These are phyloP conservation scores for Penicillium tannophilum DNA, from an alignment of 495 filamentous ascomycete species.

Conservation along the genomic window DNA sequence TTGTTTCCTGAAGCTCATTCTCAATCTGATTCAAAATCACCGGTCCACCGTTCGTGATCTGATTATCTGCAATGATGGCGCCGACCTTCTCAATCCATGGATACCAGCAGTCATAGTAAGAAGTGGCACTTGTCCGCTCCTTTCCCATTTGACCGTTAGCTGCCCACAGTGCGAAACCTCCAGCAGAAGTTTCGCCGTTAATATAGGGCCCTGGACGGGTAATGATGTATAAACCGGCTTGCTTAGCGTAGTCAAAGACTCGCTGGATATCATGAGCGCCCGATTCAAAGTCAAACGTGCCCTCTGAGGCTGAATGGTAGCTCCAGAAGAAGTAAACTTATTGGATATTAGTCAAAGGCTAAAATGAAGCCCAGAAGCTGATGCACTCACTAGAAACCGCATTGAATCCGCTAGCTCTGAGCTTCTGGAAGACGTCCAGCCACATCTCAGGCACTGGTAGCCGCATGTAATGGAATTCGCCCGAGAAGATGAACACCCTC, in stretches of 20 bases:
- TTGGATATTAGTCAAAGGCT: neutral
- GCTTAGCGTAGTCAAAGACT: slow-evolving; percentile 57
- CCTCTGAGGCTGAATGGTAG: slow-evolving; percentile 53
- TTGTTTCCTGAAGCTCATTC: slow-evolving; percentile 53
- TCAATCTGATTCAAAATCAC: slow-evolving; percentile 57
- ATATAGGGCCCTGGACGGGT: slow-evolving; percentile 61
- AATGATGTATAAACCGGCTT: slow-evolving; percentile 60
- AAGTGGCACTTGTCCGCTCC: slow-evolving; percentile 42
- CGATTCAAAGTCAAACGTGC: slow-evolving; percentile 55
- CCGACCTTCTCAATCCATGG: slow-evolving; percentile 50
- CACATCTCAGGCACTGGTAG: slow-evolving; percentile 61
- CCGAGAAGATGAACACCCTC: slow-evolving; percentile 58
- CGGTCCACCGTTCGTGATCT: slow-evolving; percentile 54
- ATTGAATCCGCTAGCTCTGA: slow-evolving; percentile 60
- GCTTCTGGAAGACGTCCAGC: slow-evolving; percentile 64
- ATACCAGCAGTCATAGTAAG: slow-evolving; percentile 45
- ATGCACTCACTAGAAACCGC: slow-evolving; percentile 39
- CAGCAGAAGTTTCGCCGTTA: slow-evolving; percentile 55
- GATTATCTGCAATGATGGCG: slow-evolving; percentile 49
- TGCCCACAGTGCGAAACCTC: slow-evolving; percentile 54
- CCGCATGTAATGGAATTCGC: slow-evolving; percentile 61
- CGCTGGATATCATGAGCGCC: slow-evolving; percentile 56
- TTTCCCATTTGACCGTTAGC: slow-evolving; percentile 53
- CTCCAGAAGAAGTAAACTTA: slow-evolving; percentile 59
- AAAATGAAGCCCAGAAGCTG: slow-evolving; percentile 6